Base-by-base conservation (phyloP, 257 asterid species). In the Salvia miltiorrhiza region DNA sequence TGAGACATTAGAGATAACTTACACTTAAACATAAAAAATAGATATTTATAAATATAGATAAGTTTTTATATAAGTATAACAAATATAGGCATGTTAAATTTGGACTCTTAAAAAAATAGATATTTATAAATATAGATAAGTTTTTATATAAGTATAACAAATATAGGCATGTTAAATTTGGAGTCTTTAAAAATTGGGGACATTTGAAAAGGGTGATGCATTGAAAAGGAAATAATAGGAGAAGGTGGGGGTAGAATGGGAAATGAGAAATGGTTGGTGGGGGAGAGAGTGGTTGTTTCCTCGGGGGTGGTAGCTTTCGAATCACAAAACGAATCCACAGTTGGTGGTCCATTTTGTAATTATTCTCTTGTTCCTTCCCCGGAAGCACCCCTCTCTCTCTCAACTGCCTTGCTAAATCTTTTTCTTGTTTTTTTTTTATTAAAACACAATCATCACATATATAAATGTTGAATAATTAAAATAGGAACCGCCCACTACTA, bases 231-330 rank as follows among this genome's bases (percentile, higher is more conserved):
- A 14, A 53, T 9, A 52, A 67, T 21, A 35, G 9, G 8, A 28
- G 9, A 3, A 37, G 43, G 9, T 9, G 43, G 35, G 74, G 68
- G 61, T 33, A 70, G 39, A 71, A 28, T 63, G 20, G 75, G 48
- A 70, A 70, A 32, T 30, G 28, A 11, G 17, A 9, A 9, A 24
- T n/a, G 66, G 65, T 40, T 41, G 74, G 60, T 30, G 75, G 53
- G 47, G 35, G 35, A 30, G 58, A 40, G 69, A 40, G 74, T 40
- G 64, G 73, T 57, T 73, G 85, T 77, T 77, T 80, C 85, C 85
- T 73, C 28, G 47, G 80, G 85, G 85, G 85, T 76, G 82, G 85
- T 80, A 77, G 82, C 82, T 77, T 77, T 77, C 76, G 63, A 44
- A 69, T 80, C 77, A 47, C 47, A 75, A 59, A 79, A 40, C 67